Evolutionary conservation across 192 early-diverging fungal genomes (phyloP), one percentile per base, ranked within the genome.

Genomic region (Endogone sp.): DNA sequence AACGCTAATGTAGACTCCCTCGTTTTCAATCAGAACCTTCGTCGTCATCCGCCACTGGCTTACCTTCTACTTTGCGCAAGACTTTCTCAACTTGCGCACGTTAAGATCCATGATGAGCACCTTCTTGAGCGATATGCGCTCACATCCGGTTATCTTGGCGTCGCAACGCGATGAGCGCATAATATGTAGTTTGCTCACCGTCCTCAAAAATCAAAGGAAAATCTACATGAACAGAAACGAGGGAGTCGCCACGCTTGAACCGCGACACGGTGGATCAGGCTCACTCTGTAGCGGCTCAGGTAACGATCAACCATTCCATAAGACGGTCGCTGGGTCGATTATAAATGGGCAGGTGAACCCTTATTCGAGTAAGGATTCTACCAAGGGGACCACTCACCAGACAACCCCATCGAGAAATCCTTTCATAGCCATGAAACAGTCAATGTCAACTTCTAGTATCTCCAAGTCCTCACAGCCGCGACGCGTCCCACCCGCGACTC

Each of bases 21-120:
- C n/a, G n/a, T n/a, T n/a, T n/a, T n/a, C 61, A 20, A 26, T 27
- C 64, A 85, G 83, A 29, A 78, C 82, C 0, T 86, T 86, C 64
- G 82, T 82, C 29, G 85, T 84, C 0, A 62, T 86, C 31, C 77
- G 83, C 4, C 75, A 83, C 65, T 86, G 85, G 85, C 71, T 86
- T 28, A 78, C 75, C 27, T 78, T 80, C 59, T 82, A 85, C 54
- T 86, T 80, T 65, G 60, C 65, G 20, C 70, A 82, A 26, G 85
- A 86, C 32, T 86, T 86, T 58, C 71, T 73, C 31, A 61, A 64
- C 1, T 82, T 80, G 68, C 72, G 78, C 27, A 70, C 79, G 4
- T 65, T 86, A 2, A 75, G 84, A n/a, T 83, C 81, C 44, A 76
- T 79, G 23, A 74, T 84, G 61, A 79, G 73, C 0, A 79, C 74